These are phyloP conservation scores for Zelonia costaricensis DNA, from an alignment of 208 protist species.

Conservation along the genomic window DNA sequence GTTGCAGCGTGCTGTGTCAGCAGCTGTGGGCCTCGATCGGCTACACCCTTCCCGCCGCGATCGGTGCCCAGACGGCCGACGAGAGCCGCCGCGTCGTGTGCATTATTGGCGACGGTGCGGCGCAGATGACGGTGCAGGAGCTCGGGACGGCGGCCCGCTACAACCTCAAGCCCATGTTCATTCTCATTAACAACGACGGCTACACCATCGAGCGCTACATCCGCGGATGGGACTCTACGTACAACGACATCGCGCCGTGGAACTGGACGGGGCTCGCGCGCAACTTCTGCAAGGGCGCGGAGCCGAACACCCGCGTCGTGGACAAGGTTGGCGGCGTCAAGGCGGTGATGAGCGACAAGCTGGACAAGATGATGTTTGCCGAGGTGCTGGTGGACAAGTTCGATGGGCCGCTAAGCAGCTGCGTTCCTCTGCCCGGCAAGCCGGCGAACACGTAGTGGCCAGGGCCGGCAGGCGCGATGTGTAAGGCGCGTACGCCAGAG, in stretches of 20 bases:
- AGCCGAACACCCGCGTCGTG: constrained; percentile 28
- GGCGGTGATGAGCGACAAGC: constrained; percentile 24
- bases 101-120: constrained; percentile 49
- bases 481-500: too few relatives aligned
- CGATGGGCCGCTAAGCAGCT: constrained; percentile 40
- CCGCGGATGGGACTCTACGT: constrained; percentile 33
- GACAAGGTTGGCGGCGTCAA: constrained; percentile 24
- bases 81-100: constrained; percentile 46
- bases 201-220: constrained; percentile 65
- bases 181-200: constrained; percentile 60
- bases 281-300: constrained; percentile 20
- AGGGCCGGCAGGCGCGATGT: too few relatives aligned
- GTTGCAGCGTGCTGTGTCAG: constrained; percentile 28
- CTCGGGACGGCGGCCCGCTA: constrained; percentile 29
- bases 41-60: constrained; percentile 48
- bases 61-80: constrained; percentile 48
- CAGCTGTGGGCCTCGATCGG: constrained; percentile 60
- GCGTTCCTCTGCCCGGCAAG: constrained; percentile 33
- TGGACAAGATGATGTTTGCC: constrained; percentile 33
- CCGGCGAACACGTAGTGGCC: constrained; percentile 10
- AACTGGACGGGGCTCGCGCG: constrained; percentile 36
- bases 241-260: constrained; percentile 57
- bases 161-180: constrained; percentile 22
- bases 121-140: constrained; percentile 67
- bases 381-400: constrained; percentile 44